These are phyloP conservation scores for Phaseolus coccineus DNA, from an alignment of 331 rosid genomes.

Conservation along the genomic window DNA sequence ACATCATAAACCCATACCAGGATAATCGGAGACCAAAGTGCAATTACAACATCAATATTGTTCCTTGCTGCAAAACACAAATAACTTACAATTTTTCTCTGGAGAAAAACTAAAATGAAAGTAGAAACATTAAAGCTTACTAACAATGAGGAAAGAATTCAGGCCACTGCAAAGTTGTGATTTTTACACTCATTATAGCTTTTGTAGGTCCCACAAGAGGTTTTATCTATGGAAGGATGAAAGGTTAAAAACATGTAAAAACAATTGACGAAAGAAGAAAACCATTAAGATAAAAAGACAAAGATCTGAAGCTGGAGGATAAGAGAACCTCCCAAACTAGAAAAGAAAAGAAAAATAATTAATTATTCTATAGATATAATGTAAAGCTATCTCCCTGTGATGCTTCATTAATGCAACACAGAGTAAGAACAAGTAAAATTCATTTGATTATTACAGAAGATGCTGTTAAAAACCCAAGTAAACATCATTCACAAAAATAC, in stretches of 20 bases:
- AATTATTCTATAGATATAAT: slow-evolving; percentile 13
- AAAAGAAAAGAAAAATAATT: not conserved
- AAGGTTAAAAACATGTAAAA: slow-evolving; percentile 18
- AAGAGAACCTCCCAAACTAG: slow-evolving; percentile 7
- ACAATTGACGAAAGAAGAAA: not conserved
- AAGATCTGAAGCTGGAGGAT: slow-evolving; percentile 10
- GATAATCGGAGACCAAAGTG: slow-evolving; percentile 98
- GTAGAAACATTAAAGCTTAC: slow-evolving; percentile 31
- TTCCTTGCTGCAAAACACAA: slow-evolving; percentile 77
- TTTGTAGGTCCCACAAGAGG: slow-evolving; percentile 93
- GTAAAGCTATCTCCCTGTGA: slow-evolving; percentile 62
- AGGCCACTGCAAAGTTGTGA: slow-evolving; percentile 83
- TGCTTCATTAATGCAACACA: slow-evolving; percentile 57
- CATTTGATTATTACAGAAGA: slow-evolving; percentile 14
- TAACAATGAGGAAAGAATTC: slow-evolving; percentile 97
- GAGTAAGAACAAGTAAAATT: slow-evolving; percentile 9
- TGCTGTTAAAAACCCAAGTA: not conserved
- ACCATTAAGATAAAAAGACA: not conserved
- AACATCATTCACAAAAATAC: slow-evolving; percentile 4
- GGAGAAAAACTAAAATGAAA: slow-evolving; percentile 36
- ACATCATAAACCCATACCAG: slow-evolving; percentile 62
- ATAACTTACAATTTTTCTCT: slow-evolving; percentile 26
- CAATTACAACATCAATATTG: slow-evolving; percentile 92
- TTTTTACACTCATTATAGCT: slow-evolving; percentile 82
- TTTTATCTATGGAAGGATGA: slow-evolving; percentile 62